phyloP scores from a whole-genome alignment of 1,139 yeast species.

The Hanseniaspora uvarum region DNA sequence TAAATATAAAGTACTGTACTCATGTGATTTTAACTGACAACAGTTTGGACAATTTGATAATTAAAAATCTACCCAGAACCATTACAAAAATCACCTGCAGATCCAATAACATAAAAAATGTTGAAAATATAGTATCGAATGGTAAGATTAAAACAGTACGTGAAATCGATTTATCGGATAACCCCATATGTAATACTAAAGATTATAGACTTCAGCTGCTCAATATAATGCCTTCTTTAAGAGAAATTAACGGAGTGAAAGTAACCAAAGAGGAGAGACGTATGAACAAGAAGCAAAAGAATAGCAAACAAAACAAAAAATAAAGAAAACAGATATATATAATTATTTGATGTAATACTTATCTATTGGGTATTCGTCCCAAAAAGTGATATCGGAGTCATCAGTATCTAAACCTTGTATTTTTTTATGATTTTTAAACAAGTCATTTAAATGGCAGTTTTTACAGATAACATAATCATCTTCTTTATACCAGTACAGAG shows the following conservation, averaged over 20 bases:
- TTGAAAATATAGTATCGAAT: background rate
- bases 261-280: slow-evolving; percentile 7
- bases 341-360: slow-evolving; percentile 39
- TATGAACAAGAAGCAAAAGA: background rate
- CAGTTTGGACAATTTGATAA: background rate
- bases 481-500: slow-evolving; percentile 22
- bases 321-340: slow-evolving; percentile 40
- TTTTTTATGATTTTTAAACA: slow-evolving; percentile 7
- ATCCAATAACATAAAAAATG: background rate
- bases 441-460: slow-evolving; percentile 21
- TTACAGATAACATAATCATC: slow-evolving; percentile 20
- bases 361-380: slow-evolving; percentile 15
- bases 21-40: background rate
- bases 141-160: slow-evolving; percentile 1
- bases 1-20: background rate
- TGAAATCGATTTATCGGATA: slow-evolving; percentile 1
- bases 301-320: slow-evolving; percentile 34
- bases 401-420: slow-evolving; percentile 3
- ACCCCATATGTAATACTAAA: background rate
- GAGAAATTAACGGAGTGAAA: background rate
- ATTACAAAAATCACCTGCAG: background rate
- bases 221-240: slow-evolving; percentile 9
- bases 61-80: background rate
- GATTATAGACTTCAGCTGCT: slow-evolving; percentile 7
- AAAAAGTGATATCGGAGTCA: slow-evolving; percentile 4